A percentile compares a stretch with the other conserved stretches of the same genome.
phyloP scores from a whole-genome alignment of 2,329 filamentous ascomycete genomes.

The Xylariaceae sp. region DNA sequence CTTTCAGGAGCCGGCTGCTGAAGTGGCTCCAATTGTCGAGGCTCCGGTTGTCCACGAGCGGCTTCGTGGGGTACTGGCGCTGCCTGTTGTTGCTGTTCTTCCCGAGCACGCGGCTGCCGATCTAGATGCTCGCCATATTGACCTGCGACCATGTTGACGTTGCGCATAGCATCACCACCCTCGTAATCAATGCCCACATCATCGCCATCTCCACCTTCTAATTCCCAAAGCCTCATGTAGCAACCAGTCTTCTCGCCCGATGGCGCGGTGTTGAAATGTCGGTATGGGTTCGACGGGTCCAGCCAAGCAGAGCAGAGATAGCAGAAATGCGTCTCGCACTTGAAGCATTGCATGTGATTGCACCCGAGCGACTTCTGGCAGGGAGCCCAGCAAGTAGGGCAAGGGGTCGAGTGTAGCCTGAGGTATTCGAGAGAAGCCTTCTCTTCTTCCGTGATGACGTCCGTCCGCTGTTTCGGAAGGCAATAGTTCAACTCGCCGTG shows the following conservation, averaged over 20 bases:
- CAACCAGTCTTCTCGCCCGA: conserved; percentile 55
- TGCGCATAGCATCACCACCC: conserved; percentile 32
- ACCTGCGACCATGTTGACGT: conserved; percentile 19
- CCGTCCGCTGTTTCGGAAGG: conserved; percentile 57
- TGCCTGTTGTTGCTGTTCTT: not conserved
- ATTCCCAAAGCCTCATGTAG: conserved; percentile 83
- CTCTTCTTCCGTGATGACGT: conserved; percentile 76
- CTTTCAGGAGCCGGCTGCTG: conserved; percentile 28
- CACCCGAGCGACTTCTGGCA: conserved; percentile 90
- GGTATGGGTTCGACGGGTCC: conserved; percentile 72
- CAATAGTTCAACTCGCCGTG: conserved; percentile 79
- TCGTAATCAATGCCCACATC: conserved; percentile 43
- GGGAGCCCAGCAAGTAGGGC: conserved; percentile 79
- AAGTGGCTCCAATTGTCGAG: conserved; percentile 14
- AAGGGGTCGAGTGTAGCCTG: conserved; percentile 72
- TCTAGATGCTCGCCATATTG: conserved; percentile 23
- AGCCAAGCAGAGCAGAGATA: conserved; percentile 91
- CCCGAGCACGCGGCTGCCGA: conserved; percentile 24
- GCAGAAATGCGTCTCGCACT: conserved; percentile 89
- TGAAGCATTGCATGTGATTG: conserved; percentile 93
- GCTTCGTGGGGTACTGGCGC: conserved; percentile 17
- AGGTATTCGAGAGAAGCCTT: conserved; percentile 83
- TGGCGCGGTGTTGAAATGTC: conserved; percentile 71
- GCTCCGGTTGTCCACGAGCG: conserved; percentile 18
- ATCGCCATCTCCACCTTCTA: conserved; percentile 71